These are phyloP conservation scores for Dioszegia hungarica DNA, from an alignment of 768 basidiomycete genomes.

Conservation along the genomic window DNA sequence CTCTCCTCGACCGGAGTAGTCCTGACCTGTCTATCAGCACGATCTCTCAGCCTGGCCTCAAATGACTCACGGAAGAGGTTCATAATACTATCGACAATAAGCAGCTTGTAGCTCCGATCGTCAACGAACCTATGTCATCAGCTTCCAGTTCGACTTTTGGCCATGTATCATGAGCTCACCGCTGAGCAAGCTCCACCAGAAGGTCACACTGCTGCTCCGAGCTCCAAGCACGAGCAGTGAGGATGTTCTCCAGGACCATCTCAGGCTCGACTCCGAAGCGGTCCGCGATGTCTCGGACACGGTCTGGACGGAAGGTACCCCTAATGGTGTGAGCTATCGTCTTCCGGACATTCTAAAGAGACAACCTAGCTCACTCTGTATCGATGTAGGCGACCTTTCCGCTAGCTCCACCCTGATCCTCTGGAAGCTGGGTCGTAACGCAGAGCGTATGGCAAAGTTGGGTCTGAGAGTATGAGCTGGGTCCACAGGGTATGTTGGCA, in stretches of 20 bases:
- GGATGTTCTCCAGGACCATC: conserved; percentile 67
- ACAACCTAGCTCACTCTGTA: conserved; percentile 29
- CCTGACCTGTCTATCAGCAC: conserved; percentile 55
- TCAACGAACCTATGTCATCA: conserved; percentile 33
- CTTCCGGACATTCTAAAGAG: neutral
- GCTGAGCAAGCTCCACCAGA: conserved; percentile 42
- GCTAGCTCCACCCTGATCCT: conserved; percentile 81
- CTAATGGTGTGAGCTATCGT: conserved; percentile 8
- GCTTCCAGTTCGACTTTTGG: neutral
- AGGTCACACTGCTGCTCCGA: conserved; percentile 45
- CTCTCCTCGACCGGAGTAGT: conserved; percentile 89
- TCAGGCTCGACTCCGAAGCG: conserved; percentile 88
- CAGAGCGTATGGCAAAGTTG: conserved; percentile 94
- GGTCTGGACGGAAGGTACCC: conserved; percentile 74
- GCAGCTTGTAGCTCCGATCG: conserved; percentile 43
- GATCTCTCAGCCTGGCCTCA: no score
- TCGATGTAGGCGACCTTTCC: conserved; percentile 58
- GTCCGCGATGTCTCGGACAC: conserved; percentile 83
- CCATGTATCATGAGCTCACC: conserved; percentile 22
- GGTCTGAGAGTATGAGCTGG: conserved; percentile 54
- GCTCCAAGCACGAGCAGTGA: conserved; percentile 62
- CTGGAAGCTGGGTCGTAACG: conserved; percentile 80
- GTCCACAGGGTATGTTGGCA: neutral
- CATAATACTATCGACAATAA: conserved; percentile 97
- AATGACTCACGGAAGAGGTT: conserved; percentile 67